Evolutionary conservation across 805 yeast genomes (phyloP).

Genomic region (Wickerhamomyces pijperi): DNA sequence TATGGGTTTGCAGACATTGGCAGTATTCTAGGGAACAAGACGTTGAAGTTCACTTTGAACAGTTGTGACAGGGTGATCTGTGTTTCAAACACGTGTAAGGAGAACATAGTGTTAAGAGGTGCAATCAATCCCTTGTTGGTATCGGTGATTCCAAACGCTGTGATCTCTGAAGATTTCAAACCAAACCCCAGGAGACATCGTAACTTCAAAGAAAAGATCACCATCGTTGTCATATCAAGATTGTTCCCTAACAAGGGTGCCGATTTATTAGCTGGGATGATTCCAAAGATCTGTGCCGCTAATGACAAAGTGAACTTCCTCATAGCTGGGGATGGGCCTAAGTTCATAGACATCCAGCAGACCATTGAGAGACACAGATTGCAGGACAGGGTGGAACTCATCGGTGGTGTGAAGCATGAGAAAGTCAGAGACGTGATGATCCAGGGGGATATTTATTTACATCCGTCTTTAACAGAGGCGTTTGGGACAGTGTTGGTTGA

Average conservation of each 20-base stretch:
- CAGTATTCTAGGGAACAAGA: conserved; percentile 76
- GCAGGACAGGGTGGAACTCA: conserved; percentile 76
- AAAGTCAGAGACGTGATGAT: conserved; percentile 89
- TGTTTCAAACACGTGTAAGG: conserved; percentile 94
- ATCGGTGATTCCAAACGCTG: conserved; percentile 94
- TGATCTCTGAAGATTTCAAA: conserved; percentile 70
- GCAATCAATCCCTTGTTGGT: conserved; percentile 66
- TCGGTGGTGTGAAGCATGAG: conserved; percentile 87
- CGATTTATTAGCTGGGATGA: conserved; percentile 70
- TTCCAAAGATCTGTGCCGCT: conserved; percentile 67
- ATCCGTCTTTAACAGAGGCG: conserved; percentile 92
- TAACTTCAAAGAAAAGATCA: conserved; percentile 33
- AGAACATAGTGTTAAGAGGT: conserved; percentile 85
- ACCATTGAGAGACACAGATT: conserved; percentile 80
- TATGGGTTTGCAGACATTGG: conserved; percentile 88
- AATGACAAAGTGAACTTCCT: conserved; percentile 62
- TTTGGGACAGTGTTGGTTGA: conserved; percentile 96
- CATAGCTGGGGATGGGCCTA: conserved; percentile 97
- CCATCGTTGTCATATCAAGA: conserved; percentile 85
- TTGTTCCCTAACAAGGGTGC: conserved; percentile 95
- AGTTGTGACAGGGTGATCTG: conserved; percentile 92
- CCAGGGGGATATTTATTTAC: conserved; percentile 85
- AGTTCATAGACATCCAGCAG: conserved; percentile 86
- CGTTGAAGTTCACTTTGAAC: conserved; percentile 69
- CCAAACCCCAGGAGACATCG: conserved; percentile 26